Percentiles rank a stretch among this genome's conserved stretches.
phyloP scores from a whole-genome alignment of 1,284 basidiomycete species.

The Clitocybe nebularis region DNA sequence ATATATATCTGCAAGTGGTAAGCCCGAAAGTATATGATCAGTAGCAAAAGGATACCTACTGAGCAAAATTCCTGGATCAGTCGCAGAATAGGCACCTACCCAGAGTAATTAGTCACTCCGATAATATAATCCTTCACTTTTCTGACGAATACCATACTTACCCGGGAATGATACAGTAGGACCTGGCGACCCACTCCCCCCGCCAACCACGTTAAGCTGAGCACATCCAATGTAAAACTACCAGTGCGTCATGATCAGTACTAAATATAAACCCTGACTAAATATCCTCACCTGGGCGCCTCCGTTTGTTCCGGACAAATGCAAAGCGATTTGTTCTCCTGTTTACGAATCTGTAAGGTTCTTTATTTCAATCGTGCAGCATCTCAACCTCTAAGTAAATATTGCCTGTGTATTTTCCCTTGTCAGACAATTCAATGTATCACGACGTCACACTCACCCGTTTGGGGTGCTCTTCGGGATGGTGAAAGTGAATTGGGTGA shows the following conservation, averaged over 20 bases:
- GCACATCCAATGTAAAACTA: constrained; percentile 35
- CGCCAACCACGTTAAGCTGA: constrained; percentile 33
- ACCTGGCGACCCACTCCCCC: constrained; percentile 27
- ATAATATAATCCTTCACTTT: background rate
- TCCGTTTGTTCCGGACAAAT: constrained; percentile 25
- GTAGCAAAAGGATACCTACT: no score
- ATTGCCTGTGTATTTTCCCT: constrained; percentile 21
- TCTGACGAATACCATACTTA: constrained; percentile 12
- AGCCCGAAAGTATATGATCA: background rate
- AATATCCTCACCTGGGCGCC: constrained; percentile 31
- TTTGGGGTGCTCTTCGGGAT: constrained; percentile 28
- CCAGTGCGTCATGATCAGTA: no score
- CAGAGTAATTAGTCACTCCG: no score
- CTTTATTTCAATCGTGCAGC: background rate
- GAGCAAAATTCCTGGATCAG: constrained; percentile 31
- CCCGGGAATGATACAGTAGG: constrained; percentile 33
- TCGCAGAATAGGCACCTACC: constrained; percentile 23
- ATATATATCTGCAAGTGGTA: constrained; percentile 26
- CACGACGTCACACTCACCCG: constrained; percentile 24
- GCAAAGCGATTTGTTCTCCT: constrained; percentile 35
- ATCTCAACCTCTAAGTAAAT: constrained; percentile 21
- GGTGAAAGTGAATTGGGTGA: constrained; percentile 37
- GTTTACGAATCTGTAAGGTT: background rate
- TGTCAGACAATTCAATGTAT: no score
- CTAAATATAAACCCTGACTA: no score